These are phyloP conservation scores for Blastobotrys aristatus DNA, from an alignment of 1,139 yeast genomes.

Conservation along the genomic window DNA sequence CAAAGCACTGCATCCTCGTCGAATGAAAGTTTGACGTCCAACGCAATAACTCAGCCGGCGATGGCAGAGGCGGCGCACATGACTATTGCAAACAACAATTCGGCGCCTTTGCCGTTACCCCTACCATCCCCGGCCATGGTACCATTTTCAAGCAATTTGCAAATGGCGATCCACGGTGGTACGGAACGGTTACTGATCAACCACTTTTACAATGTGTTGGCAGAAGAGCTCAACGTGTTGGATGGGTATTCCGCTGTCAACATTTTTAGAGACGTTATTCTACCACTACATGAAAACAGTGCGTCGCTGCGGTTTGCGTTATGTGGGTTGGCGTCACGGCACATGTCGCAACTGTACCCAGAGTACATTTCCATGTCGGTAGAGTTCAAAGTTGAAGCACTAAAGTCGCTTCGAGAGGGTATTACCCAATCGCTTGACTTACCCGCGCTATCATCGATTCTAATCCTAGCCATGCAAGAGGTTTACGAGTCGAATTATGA, in stretches of 20 bases:
- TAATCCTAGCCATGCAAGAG: conserved; percentile 21
- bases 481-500: conserved; percentile 19
- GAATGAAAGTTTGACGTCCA: not conserved
- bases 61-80: too few species aligned
- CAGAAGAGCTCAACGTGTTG: conserved; percentile 17
- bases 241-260: conserved; percentile 14
- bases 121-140: conserved; percentile 8
- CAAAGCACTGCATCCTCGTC: not conserved
- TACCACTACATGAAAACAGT: conserved; percentile 7
- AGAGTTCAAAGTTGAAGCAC: conserved; percentile 22
- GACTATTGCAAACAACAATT: too few species aligned
- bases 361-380: conserved; percentile 16
- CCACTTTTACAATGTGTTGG: conserved; percentile 18
- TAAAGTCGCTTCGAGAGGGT: conserved; percentile 16
- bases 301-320: conserved; percentile 17
- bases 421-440: conserved; percentile 15
- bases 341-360: conserved; percentile 16
- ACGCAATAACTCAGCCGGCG: not conserved
- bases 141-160: not conserved
- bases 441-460: conserved; percentile 18
- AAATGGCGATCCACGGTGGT: conserved; percentile 5
- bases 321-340: conserved; percentile 21
- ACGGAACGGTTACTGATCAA: conserved; percentile 14
- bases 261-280: conserved; percentile 11
- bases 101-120: not conserved